Evolutionary conservation across 768 basidiomycete genomes (phyloP), one percentile per base, ranked within the genome.

Genomic region (Fomitopsis serialis): DNA sequence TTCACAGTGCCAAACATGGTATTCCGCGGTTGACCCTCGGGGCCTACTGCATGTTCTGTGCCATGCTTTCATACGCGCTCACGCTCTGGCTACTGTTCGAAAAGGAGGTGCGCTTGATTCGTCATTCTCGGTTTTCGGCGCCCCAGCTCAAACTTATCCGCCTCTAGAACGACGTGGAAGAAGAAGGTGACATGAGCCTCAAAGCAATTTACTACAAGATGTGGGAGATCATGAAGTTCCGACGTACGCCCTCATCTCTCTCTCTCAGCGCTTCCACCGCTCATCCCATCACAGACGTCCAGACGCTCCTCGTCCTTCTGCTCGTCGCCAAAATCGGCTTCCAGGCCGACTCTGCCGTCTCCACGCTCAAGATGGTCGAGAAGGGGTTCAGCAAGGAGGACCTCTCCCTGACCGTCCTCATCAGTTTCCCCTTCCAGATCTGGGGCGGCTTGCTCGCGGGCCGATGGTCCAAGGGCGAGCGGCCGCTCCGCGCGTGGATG

Each of bases 371-470:
- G 66, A 81, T 98, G 72, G 88, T 99, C 42, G 97, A 99, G 69
- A 98, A 98, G 65, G 97, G 97, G 1, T 77, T 99, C 51, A 87
- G 85, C 54, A 87, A 93, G 40, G 97, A 98, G 73, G 97, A 99
- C 62, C 78, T 98, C 34, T 94, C 97, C n/a, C 76, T 94, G 15
- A 88, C 92, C 2, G 95, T 96, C 43, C 81, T 98, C 36, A 87
- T 98, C 58, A 96, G 98, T 69, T 98, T 98, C 61, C 97, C 97
- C 2, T 96, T 97, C 72, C 96, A 98, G 74, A 92, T 99, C 48
- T 65, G 89, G 53, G 94, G 92, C 19, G 96, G 96, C 6, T 98
- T 90, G 88, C 74, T 96, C 23, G 92, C 95, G 1, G 96, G 92
- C 2, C 85, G 84, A 59, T 98, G 93, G 92, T 87, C 92, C 5